A percentile compares a stretch with the other conserved stretches of the same genome.
These are phyloP conservation scores for Termitomyces sp. DNA, from an alignment of 768 basidiomycete genomes.

Conservation along the genomic window DNA sequence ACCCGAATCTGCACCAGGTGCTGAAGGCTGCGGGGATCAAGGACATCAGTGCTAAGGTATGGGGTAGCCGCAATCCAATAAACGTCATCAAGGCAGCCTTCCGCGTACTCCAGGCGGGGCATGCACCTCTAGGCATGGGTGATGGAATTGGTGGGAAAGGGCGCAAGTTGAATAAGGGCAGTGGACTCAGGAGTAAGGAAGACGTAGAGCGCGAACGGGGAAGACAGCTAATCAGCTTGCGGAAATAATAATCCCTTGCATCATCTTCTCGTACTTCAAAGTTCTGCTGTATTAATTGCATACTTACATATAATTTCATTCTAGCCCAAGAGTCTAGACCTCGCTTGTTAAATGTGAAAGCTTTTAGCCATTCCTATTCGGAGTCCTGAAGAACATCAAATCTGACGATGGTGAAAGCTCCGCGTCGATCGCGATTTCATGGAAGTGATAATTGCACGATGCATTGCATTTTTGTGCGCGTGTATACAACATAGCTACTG, in stretches of 20 bases:
- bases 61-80: conserved; percentile 85
- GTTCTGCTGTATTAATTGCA: conserved; percentile 5
- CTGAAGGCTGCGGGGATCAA: conserved; percentile 93
- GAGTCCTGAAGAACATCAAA: not conserved
- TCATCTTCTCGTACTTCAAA: not conserved
- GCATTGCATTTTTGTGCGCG: not conserved
- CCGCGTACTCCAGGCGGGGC: conserved; percentile 82
- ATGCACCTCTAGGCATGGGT: conserved; percentile 79
- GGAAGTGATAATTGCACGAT: not conserved
- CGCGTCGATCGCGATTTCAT: not conserved
- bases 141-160: conserved; percentile 76
- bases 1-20: conserved; percentile 85
- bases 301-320: conserved; percentile 1
- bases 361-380: too few species aligned
- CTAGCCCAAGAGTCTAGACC: not conserved
- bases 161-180: conserved; percentile 70
- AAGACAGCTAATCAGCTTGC: conserved; percentile 68
- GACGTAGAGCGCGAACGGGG: conserved; percentile 85
- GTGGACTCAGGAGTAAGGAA: conserved; percentile 62
- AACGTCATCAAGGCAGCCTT: conserved; percentile 86
- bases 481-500: not conserved
- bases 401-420: not conserved
- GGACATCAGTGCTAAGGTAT: conserved; percentile 93
- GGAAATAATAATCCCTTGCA: conserved; percentile 36
- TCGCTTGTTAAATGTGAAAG: not conserved